These are phyloP conservation scores for Pleurotus djamor DNA, from an alignment of 768 basidiomycete species.

Conservation along the genomic window DNA sequence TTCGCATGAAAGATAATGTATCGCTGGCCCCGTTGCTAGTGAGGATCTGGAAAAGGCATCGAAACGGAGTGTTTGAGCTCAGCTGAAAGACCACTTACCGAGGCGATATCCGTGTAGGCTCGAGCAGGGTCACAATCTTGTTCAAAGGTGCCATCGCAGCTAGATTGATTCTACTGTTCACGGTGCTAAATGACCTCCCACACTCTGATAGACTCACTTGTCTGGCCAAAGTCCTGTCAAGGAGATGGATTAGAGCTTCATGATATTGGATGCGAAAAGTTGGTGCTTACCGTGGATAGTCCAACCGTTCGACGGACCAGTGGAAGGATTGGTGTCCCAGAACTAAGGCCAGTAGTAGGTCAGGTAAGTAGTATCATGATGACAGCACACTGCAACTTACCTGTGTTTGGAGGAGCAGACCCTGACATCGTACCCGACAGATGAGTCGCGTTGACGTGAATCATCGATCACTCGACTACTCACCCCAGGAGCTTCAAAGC, in stretches of 20 bases:
- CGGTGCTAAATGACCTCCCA: background rate
- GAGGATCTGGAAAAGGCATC: constrained; percentile 42
- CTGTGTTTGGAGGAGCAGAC: constrained; percentile 19
- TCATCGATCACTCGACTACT: constrained; percentile 18
- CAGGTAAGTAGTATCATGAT: background rate
- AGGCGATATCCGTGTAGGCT: constrained; percentile 41
- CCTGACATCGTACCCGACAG: constrained; percentile 7
- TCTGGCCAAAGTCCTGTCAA: constrained; percentile 52
- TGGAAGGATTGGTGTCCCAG: constrained; percentile 52
- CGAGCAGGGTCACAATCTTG: constrained; percentile 46
- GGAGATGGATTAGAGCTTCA: background rate
- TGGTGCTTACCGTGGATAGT: constrained; percentile 49
- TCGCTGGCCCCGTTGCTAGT: constrained; percentile 51
- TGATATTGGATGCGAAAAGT: background rate
- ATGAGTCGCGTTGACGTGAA: background rate
- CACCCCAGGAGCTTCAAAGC: constrained; percentile 67
- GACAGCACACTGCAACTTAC: background rate
- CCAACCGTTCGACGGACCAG: constrained; percentile 54
- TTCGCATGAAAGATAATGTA: constrained; percentile 59
- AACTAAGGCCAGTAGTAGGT: constrained; percentile 30
- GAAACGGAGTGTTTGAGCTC: background rate
- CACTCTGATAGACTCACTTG: constrained; percentile 46
- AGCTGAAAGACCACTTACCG: constrained; percentile 29
- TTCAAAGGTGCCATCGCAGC: constrained; percentile 44
- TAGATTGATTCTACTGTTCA: constrained; percentile 28